phyloP scores from a whole-genome alignment of 2,329 filamentous ascomycete genomes.

The Diaporthe sp. region DNA sequence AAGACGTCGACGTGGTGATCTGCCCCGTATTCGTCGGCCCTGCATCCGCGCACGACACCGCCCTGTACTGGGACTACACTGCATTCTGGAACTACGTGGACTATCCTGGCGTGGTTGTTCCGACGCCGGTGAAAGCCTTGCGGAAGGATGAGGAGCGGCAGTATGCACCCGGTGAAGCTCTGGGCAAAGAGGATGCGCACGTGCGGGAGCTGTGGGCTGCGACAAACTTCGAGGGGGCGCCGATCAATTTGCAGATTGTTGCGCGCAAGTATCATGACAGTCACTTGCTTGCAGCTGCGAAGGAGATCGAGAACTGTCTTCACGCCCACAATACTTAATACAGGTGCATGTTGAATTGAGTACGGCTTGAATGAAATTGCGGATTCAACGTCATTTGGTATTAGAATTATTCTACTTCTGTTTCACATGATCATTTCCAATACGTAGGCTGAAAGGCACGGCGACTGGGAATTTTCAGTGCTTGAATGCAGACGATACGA shows the following conservation, averaged over 20 bases:
- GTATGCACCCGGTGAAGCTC: constrained; percentile 45
- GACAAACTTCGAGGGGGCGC: constrained; percentile 52
- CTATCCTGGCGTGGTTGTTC: constrained; percentile 53
- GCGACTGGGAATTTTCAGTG: neutral
- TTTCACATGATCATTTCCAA: neutral
- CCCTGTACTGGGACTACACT: constrained; percentile 55
- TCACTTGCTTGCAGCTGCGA: constrained; percentile 50
- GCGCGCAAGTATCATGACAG: constrained; percentile 53
- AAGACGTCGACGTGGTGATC: constrained; percentile 55
- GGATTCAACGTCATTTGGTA: neutral
- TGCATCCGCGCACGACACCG: constrained; percentile 54
- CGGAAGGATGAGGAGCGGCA: constrained; percentile 46
- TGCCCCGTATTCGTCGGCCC: constrained; percentile 55
- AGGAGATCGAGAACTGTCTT: constrained; percentile 43
- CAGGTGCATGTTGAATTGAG: neutral
- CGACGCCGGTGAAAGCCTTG: constrained; percentile 51
- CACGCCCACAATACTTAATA: neutral
- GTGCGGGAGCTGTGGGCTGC: constrained; percentile 51
- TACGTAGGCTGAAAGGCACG: neutral
- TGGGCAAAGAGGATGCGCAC: constrained; percentile 50
- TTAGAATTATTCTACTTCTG: neutral
- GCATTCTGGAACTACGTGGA: constrained; percentile 56
- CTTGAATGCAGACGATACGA: neutral
- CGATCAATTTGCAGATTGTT: constrained; percentile 52
- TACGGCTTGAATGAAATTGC: neutral